These are phyloP conservation scores for Kalanchoe fedtschenkoi DNA, from an alignment of 164 flowering plant genomes.

Conservation along the genomic window DNA sequence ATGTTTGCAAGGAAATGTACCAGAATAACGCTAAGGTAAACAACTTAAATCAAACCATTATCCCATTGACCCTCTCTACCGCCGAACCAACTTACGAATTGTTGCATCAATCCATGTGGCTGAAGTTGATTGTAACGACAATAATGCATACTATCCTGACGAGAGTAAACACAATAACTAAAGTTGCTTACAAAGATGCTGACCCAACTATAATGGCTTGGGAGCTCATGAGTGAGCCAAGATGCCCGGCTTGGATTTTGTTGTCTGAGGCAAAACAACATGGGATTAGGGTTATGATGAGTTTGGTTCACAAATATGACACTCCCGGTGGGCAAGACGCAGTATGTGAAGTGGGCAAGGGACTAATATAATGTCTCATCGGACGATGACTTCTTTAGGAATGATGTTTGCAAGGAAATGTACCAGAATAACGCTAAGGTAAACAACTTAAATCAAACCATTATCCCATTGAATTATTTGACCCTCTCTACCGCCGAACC, in stretches of 20 bases:
- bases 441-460: background rate
- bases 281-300: slow-evolving; percentile 57
- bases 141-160: slow-evolving; percentile 46
- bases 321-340: slow-evolving; percentile 60
- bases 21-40: slow-evolving; percentile 60
- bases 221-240: slow-evolving; percentile 89
- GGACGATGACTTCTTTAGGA: slow-evolving; percentile 75
- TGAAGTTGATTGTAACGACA: background rate
- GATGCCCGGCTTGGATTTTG: slow-evolving; percentile 40
- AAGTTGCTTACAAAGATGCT: slow-evolving; percentile 68
- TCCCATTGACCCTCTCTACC: background rate
- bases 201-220: slow-evolving; percentile 85
- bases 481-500: background rate
- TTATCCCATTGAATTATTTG: no score
- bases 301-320: slow-evolving; percentile 63
- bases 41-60: background rate
- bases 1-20: slow-evolving; percentile 50
- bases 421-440: slow-evolving; percentile 73
- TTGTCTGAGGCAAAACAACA: slow-evolving; percentile 50
- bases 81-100: background rate
- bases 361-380: slow-evolving; percentile 42
- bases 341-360: slow-evolving; percentile 78
- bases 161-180: slow-evolving; percentile 47
- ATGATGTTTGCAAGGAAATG: slow-evolving; percentile 42
- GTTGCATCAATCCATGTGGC: background rate